Base-by-base conservation (phyloP, 176 grass and related monocot genomes). In the Triticum turgidum region DNA sequence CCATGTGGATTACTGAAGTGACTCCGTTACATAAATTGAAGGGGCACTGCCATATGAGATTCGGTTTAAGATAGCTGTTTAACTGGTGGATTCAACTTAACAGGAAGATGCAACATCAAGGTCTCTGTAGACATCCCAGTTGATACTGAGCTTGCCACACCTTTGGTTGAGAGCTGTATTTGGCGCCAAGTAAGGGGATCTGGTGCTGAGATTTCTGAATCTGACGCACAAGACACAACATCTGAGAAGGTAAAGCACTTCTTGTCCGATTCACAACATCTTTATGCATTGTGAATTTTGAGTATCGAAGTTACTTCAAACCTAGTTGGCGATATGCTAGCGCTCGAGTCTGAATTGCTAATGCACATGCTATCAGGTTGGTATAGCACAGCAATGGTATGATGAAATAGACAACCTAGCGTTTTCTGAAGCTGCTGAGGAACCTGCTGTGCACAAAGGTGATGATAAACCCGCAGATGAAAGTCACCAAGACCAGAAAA, bases 331-430 rank as follows among this genome's bases (percentile, higher is more conserved):
- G 4, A 35, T 70, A 62, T 4, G 15, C 33, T 84, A 67, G 84
- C n/a, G 12, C 14, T 80, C 81, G 2, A 20, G 18, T 18, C 54
- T 21, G 54, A 59, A 59, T 21, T 73, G 27, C 29, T 10, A 5
- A 61, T 73, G 39, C 41, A 51, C 54, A 38, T 84, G 17, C 4
- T 29, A 41, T 68, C 81, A 98, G 96, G 91, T 95, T 85, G 91
- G 96, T 72, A 89, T 94, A 63, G 93, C 96, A 22, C 96, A 94
- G 56, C 91, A 94, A 73, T 98, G 91, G 93, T 98, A 91, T 7
- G 96, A 96, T 87, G 92, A 98, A 76, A 78, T 98, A 79, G 96
- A 98, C 86, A 98, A 96, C 62, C 93, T 98, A 74, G 93, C 93
- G 11, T 98, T 98, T 61, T 89, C 90, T 11, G 79, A 86, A 84